Conservation (phyloP, 2,329 filamentous ascomycete genomes). For the Akanthomyces muscarius region DNA sequence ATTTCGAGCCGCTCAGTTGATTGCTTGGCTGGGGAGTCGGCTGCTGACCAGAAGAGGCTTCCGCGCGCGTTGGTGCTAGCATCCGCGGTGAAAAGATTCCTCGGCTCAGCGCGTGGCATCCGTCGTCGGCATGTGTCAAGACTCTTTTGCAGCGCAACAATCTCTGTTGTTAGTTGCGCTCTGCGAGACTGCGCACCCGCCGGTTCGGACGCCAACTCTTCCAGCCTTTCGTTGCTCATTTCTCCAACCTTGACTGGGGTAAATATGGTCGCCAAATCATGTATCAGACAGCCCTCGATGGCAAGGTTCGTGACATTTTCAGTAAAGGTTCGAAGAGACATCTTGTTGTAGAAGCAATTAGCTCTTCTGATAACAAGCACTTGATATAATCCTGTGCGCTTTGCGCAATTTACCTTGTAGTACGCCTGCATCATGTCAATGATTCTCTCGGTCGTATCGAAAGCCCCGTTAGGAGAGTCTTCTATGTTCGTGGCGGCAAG, state of each 20-base stretch:
- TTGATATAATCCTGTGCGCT: no score
- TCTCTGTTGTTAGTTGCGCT: conserved; percentile 10
- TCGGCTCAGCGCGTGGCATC: neutral
- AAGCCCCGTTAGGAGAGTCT: conserved; percentile 17
- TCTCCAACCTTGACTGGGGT: conserved; percentile 33
- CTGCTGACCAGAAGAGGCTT: neutral
- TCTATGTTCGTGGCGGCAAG: conserved; percentile 15
- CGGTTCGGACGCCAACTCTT: conserved; percentile 31
- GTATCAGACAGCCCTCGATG: conserved; percentile 45
- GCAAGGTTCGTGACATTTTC: conserved; percentile 47
- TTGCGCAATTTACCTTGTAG: conserved; percentile 31
- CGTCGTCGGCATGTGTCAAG: conserved; percentile 12
- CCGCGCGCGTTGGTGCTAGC: neutral
- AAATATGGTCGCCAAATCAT: conserved; percentile 38
- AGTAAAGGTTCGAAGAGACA: conserved; percentile 33
- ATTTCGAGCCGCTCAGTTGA: neutral
- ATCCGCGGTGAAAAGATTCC: neutral
- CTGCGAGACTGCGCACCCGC: conserved; percentile 22
- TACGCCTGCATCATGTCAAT: conserved; percentile 43
- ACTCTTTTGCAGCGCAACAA: conserved; percentile 3
- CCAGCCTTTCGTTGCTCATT: conserved; percentile 31
- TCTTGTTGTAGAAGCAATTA: conserved; percentile 21
- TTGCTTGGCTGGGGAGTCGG: neutral
- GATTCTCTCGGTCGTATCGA: conserved; percentile 36
- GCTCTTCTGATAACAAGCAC: neutral